These are phyloP conservation scores for Lachancea quebecensis DNA, from an alignment of 805 yeast genomes.

Conservation along the genomic window DNA sequence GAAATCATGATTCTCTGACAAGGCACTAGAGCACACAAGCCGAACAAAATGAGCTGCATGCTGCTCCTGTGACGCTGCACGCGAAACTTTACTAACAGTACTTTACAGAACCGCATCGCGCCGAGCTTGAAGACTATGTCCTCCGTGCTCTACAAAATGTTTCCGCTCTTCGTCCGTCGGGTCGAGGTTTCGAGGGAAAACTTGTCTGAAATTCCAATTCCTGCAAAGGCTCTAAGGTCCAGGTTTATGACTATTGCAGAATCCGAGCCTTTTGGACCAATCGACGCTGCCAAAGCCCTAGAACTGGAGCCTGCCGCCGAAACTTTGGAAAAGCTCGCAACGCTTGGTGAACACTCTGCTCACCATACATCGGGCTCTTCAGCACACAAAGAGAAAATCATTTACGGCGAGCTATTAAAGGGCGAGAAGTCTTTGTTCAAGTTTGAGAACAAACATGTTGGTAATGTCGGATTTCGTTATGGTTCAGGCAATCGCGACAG, in stretches of 20 bases:
- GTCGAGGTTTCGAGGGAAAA: constrained; percentile 45
- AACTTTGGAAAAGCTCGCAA: constrained; percentile 61
- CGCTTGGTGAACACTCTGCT: constrained; percentile 46
- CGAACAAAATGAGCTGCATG: too few species aligned
- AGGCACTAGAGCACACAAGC: not conserved
- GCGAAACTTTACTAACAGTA: constrained; percentile 33
- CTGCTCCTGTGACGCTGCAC: too few species aligned
- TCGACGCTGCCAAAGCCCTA: constrained; percentile 84
- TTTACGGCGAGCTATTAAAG: constrained; percentile 51
- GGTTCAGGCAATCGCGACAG: constrained; percentile 87
- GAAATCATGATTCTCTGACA: constrained; percentile 26
- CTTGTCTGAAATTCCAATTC: constrained; percentile 90
- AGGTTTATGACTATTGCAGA: constrained; percentile 87
- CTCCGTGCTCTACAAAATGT: constrained; percentile 63
- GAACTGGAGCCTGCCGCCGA: constrained; percentile 83
- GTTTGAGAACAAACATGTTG: constrained; percentile 73
- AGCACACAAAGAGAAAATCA: constrained; percentile 32
- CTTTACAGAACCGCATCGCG: constrained; percentile 39
- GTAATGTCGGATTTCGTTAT: constrained; percentile 83
- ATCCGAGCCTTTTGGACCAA: constrained; percentile 90
- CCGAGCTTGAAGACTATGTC: constrained; percentile 56
- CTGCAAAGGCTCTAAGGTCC: constrained; percentile 72
- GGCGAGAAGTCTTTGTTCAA: constrained; percentile 70
- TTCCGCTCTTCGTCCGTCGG: constrained; percentile 59
- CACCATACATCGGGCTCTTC: constrained; percentile 24